Evolutionary conservation across 306 rosid genomes (phyloP).

Genomic region (Ammopiptanthus mongolicus): DNA sequence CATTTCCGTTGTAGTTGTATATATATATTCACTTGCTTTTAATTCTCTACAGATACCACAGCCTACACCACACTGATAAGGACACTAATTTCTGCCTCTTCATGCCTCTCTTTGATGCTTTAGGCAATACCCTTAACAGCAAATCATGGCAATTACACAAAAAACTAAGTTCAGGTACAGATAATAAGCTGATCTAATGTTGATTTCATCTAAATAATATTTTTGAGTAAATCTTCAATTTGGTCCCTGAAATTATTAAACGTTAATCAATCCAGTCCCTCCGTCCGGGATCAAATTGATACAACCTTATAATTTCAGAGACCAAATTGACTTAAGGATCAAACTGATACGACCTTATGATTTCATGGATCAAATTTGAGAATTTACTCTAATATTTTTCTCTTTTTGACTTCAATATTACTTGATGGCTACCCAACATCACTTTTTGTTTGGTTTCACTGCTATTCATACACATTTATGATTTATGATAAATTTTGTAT

Average conservation of each 20-base stretch:
- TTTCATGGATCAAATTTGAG: no score
- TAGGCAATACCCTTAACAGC: slow-evolving; percentile 54
- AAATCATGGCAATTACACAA: slow-evolving; percentile 70
- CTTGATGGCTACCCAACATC: neutral
- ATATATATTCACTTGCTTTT: neutral
- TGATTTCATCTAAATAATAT: neutral
- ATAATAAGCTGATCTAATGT: slow-evolving; percentile 17
- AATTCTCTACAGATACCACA: slow-evolving; percentile 56
- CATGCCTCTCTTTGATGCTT: slow-evolving; percentile 79
- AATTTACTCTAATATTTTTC: no score
- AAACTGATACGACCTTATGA: no score
- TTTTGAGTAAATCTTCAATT: no score
- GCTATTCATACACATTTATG: neutral
- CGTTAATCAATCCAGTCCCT: no score
- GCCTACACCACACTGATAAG: slow-evolving; percentile 68
- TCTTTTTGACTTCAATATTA: neutral
- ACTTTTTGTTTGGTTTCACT: neutral
- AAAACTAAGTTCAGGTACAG: slow-evolving; percentile 37
- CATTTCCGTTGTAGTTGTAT: neutral
- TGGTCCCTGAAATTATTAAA: no score
- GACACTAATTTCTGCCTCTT: slow-evolving; percentile 77
- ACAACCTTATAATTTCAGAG: no score
- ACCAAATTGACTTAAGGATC: no score
- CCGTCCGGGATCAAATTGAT: no score
- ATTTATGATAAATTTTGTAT: neutral